phyloP scores from a whole-genome alignment of 1,139 yeast genomes.

The Magnusiomyces fungicola region DNA sequence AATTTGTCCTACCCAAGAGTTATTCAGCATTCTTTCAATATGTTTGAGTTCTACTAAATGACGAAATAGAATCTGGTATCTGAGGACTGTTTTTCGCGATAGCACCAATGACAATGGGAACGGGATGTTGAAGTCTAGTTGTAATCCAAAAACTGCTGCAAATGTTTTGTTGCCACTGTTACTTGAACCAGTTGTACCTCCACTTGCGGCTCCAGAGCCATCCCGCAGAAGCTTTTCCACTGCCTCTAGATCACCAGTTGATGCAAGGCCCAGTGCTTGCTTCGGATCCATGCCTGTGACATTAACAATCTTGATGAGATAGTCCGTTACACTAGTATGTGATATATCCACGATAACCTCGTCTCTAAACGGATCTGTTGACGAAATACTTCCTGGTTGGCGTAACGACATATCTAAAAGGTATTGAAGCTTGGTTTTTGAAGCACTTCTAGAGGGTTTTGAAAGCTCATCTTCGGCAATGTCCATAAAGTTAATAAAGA shows the following conservation, averaged over 20 bases:
- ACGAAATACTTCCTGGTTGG: constrained; percentile 37
- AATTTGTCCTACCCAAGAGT: constrained; percentile 68
- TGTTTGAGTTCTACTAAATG: constrained; percentile 58
- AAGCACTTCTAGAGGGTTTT: constrained; percentile 34
- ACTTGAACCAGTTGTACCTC: constrained; percentile 2
- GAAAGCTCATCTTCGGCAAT: constrained; percentile 37
- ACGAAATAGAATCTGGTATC: constrained; percentile 76
- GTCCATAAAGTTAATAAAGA: constrained; percentile 41
- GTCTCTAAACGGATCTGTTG: constrained; percentile 35
- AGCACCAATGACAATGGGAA: constrained; percentile 79
- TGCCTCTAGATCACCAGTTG: not conserved
- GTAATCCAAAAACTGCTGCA: constrained; percentile 50
- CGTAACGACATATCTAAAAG: constrained; percentile 36
- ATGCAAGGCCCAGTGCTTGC: constrained; percentile 12
- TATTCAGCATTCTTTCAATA: constrained; percentile 51
- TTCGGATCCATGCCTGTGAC: constrained; percentile 58
- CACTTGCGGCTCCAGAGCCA: constrained; percentile 2
- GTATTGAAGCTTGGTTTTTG: constrained; percentile 37
- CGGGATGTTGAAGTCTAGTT: constrained; percentile 64
- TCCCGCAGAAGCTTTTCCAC: not conserved
- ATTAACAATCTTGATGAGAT: constrained; percentile 56
- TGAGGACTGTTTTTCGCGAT: constrained; percentile 61
- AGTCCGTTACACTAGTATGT: constrained; percentile 40
- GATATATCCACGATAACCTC: constrained; percentile 31
- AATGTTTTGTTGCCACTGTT: not conserved